These are phyloP conservation scores for Centella asiatica DNA, from an alignment of 129 eudicot genomes.

Conservation along the genomic window DNA sequence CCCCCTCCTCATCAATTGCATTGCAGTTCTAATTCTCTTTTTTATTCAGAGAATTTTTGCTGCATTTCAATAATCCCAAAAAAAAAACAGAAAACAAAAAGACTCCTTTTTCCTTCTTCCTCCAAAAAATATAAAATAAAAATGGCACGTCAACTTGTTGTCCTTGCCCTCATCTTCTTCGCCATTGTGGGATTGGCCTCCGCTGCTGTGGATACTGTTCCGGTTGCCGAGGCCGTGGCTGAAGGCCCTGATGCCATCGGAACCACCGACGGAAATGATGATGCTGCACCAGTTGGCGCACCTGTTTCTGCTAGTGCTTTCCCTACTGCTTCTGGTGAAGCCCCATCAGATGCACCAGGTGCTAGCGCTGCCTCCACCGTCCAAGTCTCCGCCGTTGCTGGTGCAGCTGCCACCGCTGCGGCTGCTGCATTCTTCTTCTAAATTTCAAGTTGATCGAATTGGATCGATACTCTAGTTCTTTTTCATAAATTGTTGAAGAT, in stretches of 20 bases:
- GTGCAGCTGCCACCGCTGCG: neutral
- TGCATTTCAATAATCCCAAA: neutral
- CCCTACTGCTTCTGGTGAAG: neutral
- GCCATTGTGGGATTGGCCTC: conserved; percentile 30
- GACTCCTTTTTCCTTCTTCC: too few species aligned
- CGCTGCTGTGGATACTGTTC: neutral
- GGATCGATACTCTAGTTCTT: too few species aligned
- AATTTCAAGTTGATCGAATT: neutral
- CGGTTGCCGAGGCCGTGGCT: neutral
- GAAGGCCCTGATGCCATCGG: conserved; percentile 12
- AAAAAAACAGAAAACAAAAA: too few species aligned
- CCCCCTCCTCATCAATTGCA: neutral
- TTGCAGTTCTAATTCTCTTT: conserved; percentile 10
- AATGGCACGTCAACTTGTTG: conserved; percentile 39
- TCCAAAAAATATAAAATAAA: conserved; percentile 8
- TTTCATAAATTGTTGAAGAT: neutral
- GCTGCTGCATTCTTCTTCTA: conserved; percentile 8
- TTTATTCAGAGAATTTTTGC: conserved; percentile 8
- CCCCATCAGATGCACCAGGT: neutral
- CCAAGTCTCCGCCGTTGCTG: conserved; percentile 7
- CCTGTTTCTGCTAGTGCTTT: conserved; percentile 23
- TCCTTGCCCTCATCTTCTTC: conserved; percentile 31
- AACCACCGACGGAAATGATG: conserved; percentile 1
- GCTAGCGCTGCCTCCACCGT: conserved; percentile 8
- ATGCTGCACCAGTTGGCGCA: conserved; percentile 30